Evolutionary conservation across 257 asterid species (phyloP).

Genomic region (Solanum etuberosum): DNA sequence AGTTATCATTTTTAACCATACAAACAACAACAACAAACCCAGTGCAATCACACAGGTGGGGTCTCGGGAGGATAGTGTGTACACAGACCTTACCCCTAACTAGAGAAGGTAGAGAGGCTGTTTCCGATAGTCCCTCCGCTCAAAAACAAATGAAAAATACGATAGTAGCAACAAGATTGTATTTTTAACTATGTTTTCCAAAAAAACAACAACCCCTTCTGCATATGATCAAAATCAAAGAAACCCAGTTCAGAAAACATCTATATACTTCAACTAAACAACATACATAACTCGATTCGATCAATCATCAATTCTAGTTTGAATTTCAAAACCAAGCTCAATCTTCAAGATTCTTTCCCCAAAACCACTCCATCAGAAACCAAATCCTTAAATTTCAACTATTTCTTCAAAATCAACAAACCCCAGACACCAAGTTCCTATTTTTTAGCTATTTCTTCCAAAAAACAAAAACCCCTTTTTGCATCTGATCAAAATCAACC

Average conservation of each 20-base stretch:
- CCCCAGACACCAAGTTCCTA: not conserved
- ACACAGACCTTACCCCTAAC: not conserved
- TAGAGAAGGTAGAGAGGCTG: not conserved
- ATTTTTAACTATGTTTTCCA: not conserved
- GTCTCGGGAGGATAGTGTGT: not conserved
- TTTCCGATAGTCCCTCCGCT: not conserved
- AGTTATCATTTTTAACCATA: not conserved
- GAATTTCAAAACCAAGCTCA: not conserved
- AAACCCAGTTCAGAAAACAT: not conserved
- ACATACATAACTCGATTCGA: not conserved
- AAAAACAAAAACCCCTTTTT: not conserved
- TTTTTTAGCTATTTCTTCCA: not conserved
- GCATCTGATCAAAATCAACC: not conserved
- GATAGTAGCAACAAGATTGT: not conserved
- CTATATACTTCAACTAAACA: not conserved
- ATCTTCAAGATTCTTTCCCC: not conserved
- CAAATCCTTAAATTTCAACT: not conserved
- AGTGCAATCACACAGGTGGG: not conserved
- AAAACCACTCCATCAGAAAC: not conserved
- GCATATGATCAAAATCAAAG: not conserved
- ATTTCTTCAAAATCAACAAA: not conserved
- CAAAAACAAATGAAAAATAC: not conserved
- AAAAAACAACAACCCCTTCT: not conserved
- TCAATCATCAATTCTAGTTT: not conserved
- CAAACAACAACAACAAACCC: not conserved